Conservation (phyloP, 371 early-diverging fungal genomes). For the Dichotomocladium elegans region DNA sequence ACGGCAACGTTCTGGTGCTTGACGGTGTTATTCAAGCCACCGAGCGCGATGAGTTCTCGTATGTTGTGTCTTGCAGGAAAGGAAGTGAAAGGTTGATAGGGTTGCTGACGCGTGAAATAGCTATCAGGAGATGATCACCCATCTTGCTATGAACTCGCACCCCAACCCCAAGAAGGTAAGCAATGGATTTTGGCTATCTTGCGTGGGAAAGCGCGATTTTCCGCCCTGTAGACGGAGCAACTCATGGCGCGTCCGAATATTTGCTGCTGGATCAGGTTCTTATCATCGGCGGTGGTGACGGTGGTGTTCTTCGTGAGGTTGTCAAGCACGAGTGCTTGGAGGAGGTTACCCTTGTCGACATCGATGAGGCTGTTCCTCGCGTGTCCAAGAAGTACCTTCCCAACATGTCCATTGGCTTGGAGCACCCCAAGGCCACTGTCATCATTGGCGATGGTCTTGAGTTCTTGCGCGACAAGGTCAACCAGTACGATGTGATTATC, state of each 20-base stretch:
- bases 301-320: conserved; percentile 95
- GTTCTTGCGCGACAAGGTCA: conserved; percentile 83
- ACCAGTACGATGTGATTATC: conserved; percentile 94
- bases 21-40: conserved; percentile 97
- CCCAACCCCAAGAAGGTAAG: conserved; percentile 90
- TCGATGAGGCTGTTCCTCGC: conserved; percentile 92
- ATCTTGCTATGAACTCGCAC: conserved; percentile 92
- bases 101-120: conserved; percentile 31
- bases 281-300: conserved; percentile 98
- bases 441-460: conserved; percentile 94
- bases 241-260: too few species aligned
- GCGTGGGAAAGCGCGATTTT: too few species aligned
- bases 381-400: conserved; percentile 92
- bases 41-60: conserved; percentile 97
- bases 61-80: too few species aligned
- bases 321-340: conserved; percentile 94
- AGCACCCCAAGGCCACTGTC: conserved; percentile 90
- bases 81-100: too few species aligned
- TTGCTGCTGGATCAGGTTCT: conserved; percentile 76
- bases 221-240: too few species aligned
- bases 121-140: conserved; percentile 98
- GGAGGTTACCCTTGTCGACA: conserved; percentile 90
- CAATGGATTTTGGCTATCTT: too few species aligned
- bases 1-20: conserved; percentile 94
- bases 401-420: conserved; percentile 89